A percentile compares a stretch with the other conserved stretches of the same genome.
phyloP scores from a whole-genome alignment of 768 basidiomycete species.

The Lactarius hatsudake region DNA sequence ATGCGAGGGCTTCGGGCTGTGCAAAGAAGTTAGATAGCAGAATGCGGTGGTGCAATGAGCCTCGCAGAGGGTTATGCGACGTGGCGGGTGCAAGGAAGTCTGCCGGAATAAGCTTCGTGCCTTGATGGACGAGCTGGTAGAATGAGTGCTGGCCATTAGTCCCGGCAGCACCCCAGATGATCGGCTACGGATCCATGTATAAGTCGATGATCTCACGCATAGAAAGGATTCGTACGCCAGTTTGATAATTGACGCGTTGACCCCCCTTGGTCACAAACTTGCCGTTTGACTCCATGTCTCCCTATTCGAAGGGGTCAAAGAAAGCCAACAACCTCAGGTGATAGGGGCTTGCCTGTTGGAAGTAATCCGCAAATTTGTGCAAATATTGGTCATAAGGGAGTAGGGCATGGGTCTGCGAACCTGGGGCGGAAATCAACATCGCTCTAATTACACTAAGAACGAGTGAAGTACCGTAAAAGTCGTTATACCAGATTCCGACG shows the following conservation, averaged over 20 bases:
- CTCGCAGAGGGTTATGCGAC: slow-evolving; percentile 80
- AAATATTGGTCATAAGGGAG: slow-evolving; percentile 99
- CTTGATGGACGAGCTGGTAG: slow-evolving; percentile 96
- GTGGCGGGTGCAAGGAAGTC: slow-evolving; percentile 92
- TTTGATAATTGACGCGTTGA: slow-evolving; percentile 91
- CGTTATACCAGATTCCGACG: slow-evolving; percentile 97
- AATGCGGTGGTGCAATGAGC: slow-evolving; percentile 95
- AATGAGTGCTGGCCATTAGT: slow-evolving; percentile 99
- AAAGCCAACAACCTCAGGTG: not conserved
- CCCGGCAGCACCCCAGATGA: slow-evolving; percentile 98
- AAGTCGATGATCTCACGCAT: slow-evolving; percentile 10
- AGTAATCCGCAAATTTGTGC: slow-evolving; percentile 99
- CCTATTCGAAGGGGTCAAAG: slow-evolving; percentile 39
- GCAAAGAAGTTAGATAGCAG: slow-evolving; percentile 98
- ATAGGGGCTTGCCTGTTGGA: slow-evolving; percentile 70
- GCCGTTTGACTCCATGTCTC: slow-evolving; percentile 99
- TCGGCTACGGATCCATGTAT: slow-evolving; percentile 54
- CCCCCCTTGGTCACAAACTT: slow-evolving; percentile 96
- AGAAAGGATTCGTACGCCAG: slow-evolving; percentile 61
- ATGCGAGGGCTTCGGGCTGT: slow-evolving; percentile 95
- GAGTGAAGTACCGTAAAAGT: slow-evolving; percentile 71
- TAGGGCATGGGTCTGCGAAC: slow-evolving; percentile 91
- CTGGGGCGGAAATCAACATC: slow-evolving; percentile 36
- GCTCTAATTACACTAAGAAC: not conserved
- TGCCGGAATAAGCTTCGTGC: slow-evolving; percentile 86